Conservation (phyloP, 371 early-diverging fungal species). For the Phascolomyces articulosus region DNA sequence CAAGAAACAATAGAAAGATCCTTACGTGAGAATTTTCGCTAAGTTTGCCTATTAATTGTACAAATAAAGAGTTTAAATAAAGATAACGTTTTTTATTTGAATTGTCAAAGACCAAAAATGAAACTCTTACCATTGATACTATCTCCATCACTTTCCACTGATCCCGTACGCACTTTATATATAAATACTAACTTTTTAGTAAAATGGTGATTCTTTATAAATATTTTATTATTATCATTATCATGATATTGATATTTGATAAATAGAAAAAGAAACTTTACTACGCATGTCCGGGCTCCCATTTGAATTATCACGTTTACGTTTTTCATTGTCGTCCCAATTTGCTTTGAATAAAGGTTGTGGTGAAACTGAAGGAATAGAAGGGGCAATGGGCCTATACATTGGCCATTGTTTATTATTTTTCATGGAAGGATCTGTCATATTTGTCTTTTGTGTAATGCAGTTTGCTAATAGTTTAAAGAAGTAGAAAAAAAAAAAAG, state of each 20-base stretch:
- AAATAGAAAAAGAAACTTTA: not conserved
- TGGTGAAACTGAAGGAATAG: not conserved
- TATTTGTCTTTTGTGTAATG: not conserved
- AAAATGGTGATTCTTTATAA: too few relatives aligned
- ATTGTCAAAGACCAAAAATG: too few relatives aligned
- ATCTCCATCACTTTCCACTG: slow-evolving; percentile 5
- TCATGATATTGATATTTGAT: too few relatives aligned
- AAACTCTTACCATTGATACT: not conserved
- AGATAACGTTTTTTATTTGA: not conserved
- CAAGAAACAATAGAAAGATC: too few relatives aligned
- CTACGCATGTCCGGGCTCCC: not conserved
- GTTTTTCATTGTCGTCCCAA: slow-evolving; percentile 12
- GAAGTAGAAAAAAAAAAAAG: too few relatives aligned
- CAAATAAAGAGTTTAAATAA: not conserved
- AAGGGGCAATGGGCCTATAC: slow-evolving; percentile 14
- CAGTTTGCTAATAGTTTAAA: too few relatives aligned
- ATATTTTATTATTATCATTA: too few relatives aligned
- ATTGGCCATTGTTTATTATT: slow-evolving; percentile 7
- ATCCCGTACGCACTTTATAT: slow-evolving; percentile 3
- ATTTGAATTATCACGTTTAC: slow-evolving; percentile 7
- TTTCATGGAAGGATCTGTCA: not conserved
- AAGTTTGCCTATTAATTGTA: not conserved
- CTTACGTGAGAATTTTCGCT: slow-evolving; percentile 7
- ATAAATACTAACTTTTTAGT: too few relatives aligned
- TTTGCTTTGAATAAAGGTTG: not conserved